Evolutionary conservation across 2,329 filamentous ascomycete species (phyloP).

Genomic region (Calonectria naviculata): DNA sequence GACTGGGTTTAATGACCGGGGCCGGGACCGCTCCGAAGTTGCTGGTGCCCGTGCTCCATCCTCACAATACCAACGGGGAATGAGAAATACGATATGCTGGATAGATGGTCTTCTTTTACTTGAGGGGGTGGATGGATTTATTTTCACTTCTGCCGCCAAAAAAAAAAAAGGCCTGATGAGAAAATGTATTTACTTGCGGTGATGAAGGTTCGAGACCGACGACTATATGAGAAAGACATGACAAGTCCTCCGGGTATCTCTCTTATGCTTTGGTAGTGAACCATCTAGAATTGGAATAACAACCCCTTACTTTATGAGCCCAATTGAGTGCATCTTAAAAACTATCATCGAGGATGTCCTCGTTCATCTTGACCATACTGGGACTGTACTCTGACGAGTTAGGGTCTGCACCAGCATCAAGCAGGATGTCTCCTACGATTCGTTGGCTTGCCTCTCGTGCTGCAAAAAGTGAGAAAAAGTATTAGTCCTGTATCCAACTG

Average conservation of each 20-base stretch:
- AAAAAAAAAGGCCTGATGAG: no score
- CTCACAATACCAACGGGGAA: background rate
- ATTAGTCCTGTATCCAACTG: slow-evolving; percentile 13
- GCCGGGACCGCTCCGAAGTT: background rate
- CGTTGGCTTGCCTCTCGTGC: slow-evolving; percentile 83
- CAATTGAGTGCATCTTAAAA: slow-evolving; percentile 55
- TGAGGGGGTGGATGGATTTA: background rate
- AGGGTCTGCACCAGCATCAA: slow-evolving; percentile 76
- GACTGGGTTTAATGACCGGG: background rate
- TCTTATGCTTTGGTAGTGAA: slow-evolving; percentile 8
- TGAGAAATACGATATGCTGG: background rate
- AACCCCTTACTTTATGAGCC: background rate
- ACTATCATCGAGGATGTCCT: slow-evolving; percentile 71
- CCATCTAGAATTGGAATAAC: background rate
- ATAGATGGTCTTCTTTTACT: background rate
- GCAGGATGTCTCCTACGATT: slow-evolving; percentile 83
- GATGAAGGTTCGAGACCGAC: background rate
- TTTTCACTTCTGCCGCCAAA: no score
- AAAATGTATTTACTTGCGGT: background rate
- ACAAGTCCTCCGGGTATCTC: slow-evolving; percentile 9
- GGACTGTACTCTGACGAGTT: slow-evolving; percentile 70
- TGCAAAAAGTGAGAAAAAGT: slow-evolving; percentile 40
- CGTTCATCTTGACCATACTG: slow-evolving; percentile 73
- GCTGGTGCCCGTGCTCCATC: background rate
- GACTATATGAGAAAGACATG: background rate